These are phyloP conservation scores for Fonsecaea pugnacius DNA, from an alignment of 2,329 filamentous ascomycete genomes.

Conservation along the genomic window DNA sequence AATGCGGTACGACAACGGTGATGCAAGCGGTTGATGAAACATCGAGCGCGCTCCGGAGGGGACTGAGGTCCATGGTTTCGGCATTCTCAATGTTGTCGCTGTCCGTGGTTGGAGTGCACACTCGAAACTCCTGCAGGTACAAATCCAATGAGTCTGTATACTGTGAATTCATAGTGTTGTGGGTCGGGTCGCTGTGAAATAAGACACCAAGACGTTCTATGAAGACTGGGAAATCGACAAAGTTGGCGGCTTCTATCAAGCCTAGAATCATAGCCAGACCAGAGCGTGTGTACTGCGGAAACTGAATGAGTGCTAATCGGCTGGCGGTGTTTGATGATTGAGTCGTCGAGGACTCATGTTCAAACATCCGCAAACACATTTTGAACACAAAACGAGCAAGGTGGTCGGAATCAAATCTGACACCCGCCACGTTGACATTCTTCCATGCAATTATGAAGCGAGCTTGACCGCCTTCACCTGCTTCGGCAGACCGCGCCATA, in stretches of 20 bases:
- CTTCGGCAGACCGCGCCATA: not conserved
- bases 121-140: not conserved
- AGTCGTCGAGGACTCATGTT: not conserved
- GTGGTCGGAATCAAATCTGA: not conserved
- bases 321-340: not conserved
- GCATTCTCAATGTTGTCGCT: not conserved
- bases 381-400: not conserved
- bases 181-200: not conserved
- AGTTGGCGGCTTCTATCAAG: not conserved
- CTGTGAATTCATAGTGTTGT: not conserved
- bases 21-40: not conserved
- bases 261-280: not conserved
- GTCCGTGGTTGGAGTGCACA: not conserved
- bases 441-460: not conserved
- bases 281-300: not conserved
- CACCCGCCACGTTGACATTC: not conserved
- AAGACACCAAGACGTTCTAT: not conserved
- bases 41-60: not conserved
- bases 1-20: not conserved
- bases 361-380: not conserved
- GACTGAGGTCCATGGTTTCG: not conserved
- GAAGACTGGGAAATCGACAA: not conserved
- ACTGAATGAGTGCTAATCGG: not conserved
- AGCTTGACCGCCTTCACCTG: not conserved
- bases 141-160: not conserved